These are phyloP conservation scores for Fusarium odoratissimum DNA, from an alignment of 2,329 filamentous ascomycete species.

Conservation along the genomic window DNA sequence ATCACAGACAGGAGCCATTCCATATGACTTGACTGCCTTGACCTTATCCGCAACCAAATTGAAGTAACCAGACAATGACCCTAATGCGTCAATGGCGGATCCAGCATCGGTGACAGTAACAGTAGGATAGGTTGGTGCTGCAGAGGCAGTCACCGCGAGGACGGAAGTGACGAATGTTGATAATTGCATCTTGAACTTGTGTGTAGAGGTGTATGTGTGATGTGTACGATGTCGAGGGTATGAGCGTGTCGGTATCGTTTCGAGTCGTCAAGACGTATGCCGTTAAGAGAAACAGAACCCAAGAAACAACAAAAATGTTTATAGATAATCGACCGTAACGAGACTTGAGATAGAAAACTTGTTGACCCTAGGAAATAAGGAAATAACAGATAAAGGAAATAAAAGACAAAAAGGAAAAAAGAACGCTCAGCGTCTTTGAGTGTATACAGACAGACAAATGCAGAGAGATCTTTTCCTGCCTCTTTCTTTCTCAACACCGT, in stretches of 20 bases:
- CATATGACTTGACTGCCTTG: constrained; percentile 57
- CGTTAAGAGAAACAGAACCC: constrained; percentile 30
- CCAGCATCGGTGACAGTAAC: constrained; percentile 52
- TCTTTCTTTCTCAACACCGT: constrained; percentile 19
- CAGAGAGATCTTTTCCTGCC: constrained; percentile 34
- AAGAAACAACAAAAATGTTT: constrained; percentile 22
- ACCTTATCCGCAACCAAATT: constrained; percentile 68
- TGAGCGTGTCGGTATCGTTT: constrained; percentile 21
- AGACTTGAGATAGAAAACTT: constrained; percentile 12
- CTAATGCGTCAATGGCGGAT: constrained; percentile 54
- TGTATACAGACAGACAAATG: constrained; percentile 35
- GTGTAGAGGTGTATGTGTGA: neutral
- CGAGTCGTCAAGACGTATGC: constrained; percentile 25
- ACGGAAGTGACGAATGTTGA: constrained; percentile 60
- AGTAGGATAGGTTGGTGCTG: constrained; percentile 57
- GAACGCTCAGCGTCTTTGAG: constrained; percentile 37
- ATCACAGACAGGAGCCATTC: constrained; percentile 62
- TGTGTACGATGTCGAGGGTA: constrained; percentile 8
- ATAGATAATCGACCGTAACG: constrained; percentile 19
- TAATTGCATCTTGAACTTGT: constrained; percentile 60
- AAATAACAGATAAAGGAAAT: constrained; percentile 41
- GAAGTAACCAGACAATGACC: constrained; percentile 70
- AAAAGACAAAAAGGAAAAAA: constrained; percentile 26
- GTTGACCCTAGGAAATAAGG: constrained; percentile 41
- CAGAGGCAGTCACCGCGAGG: constrained; percentile 58